Conservation (phyloP, 768 basidiomycete genomes). For the Suillus weaverae region DNA sequence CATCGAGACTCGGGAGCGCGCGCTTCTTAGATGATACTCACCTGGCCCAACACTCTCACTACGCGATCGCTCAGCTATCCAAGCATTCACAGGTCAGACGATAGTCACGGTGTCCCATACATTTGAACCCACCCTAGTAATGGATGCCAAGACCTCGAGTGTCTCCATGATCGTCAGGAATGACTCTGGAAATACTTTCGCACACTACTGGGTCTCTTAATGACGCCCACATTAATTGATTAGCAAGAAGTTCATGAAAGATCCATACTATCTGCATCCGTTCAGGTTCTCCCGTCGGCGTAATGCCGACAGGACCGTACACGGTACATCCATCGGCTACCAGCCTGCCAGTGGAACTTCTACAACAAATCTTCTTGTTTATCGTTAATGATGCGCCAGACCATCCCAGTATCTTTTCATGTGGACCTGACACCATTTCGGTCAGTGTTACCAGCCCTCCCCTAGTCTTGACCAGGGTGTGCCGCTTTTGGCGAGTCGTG, state of each 20-base stretch:
- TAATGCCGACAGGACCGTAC: not conserved
- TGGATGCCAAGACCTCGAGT: constrained; percentile 49
- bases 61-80: constrained; percentile 67
- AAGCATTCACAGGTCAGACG: not conserved
- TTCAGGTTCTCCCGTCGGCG: not conserved
- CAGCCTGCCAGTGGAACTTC: not conserved
- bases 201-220: not conserved
- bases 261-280: not conserved
- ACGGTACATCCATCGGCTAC: not conserved
- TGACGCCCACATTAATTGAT: not conserved
- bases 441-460: not conserved
- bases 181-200: not conserved
- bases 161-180: constrained; percentile 42
- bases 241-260: not conserved
- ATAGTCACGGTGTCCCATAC: not conserved
- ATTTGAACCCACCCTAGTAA: constrained; percentile 48
- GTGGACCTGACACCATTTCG: not conserved
- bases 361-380: not conserved
- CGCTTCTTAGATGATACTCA: constrained; percentile 27
- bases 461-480: not conserved
- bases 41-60: constrained; percentile 75
- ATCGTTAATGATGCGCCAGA: not conserved
- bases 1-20: not conserved
- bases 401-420: not conserved
- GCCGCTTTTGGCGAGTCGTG: not conserved